Evolutionary conservation across 768 basidiomycete species (phyloP).

Genomic region (Tulasnella sp.): DNA sequence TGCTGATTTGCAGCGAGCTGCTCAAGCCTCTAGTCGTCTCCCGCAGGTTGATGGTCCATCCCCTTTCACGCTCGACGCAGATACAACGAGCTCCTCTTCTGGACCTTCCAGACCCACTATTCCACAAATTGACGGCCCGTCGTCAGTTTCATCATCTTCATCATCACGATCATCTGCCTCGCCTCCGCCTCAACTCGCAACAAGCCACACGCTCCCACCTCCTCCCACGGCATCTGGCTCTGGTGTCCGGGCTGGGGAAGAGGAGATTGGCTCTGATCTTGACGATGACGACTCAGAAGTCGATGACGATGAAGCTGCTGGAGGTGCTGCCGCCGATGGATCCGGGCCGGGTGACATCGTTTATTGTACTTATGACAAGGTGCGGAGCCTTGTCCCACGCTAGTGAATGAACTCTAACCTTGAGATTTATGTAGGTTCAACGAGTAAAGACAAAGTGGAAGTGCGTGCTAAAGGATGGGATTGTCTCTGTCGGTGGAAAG

Average conservation of each 20-base stretch:
- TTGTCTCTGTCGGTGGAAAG: constrained; percentile 95
- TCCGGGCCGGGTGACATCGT: constrained; percentile 86
- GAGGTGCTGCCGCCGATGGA: constrained; percentile 70
- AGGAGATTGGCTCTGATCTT: constrained; percentile 94
- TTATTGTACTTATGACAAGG: constrained; percentile 99
- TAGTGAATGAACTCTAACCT: constrained; percentile 18
- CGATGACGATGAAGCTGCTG: constrained; percentile 66
- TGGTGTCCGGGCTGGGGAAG: constrained; percentile 65
- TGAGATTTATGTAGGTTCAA: constrained; percentile 66
- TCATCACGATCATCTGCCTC: constrained; percentile 30
- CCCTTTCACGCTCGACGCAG: constrained; percentile 19
- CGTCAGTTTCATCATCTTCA: constrained; percentile 57
- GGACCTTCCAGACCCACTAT: constrained; percentile 46
- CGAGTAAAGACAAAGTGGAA: constrained; percentile 99
- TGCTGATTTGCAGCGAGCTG: constrained; percentile 10
- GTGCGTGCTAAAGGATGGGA: constrained; percentile 94
- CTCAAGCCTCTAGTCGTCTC: neutral
- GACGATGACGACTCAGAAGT: constrained; percentile 87
- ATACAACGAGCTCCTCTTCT: constrained; percentile 13
- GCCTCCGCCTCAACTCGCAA: constrained; percentile 23
- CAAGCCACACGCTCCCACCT: constrained; percentile 58
- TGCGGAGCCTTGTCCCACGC: constrained; percentile 42
- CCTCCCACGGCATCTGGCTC: constrained; percentile 63
- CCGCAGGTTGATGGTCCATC: constrained; percentile 34
- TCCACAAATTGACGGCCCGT: constrained; percentile 81